Base-by-base conservation (phyloP, 179 eudicot genomes). In the Drosera spatulata region DNA sequence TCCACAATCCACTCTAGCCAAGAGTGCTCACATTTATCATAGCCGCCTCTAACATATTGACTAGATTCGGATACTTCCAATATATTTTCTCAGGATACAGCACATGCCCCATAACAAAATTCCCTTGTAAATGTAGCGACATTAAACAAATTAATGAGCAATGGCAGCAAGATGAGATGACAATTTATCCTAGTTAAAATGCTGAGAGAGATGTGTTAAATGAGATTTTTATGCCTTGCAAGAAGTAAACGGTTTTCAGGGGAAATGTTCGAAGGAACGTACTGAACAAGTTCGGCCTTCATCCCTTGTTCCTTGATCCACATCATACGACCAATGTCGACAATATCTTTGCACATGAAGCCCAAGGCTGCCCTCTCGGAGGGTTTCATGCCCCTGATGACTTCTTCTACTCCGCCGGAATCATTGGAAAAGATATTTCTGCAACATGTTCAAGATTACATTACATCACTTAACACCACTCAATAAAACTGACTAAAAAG, bases 301-400 rank as follows among this genome's bases (percentile, higher is more conserved):
- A 85, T 62, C 22, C 80, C 82, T 4, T 65, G 67, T 62, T 85
- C 80, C 81, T 75, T 84, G 14, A 84, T 53, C 99, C 96, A 93
- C 81, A 79, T 78, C 62, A 82, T 67, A 73, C 99, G 84, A 38
- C 96, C 96, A 75, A 73, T 79, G 65, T 93, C 99, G 38, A 93
- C 84, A 37, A 93, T 81, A 68, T 93, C 99, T 79, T 93, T 93
- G 84, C 99, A 93, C 95, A 82, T 88, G 68, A 80, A 93, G 10
- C 99, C 99, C 52, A 93, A 39, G 1, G 73, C 70, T 9, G 99
- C 99, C 39, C 99, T 79, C 46, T 89, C 93, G 10, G 61, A 60
- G 5, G 90, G 76, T 63, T 73, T 73, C 82, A 86, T 76, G 47
- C 79, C 75, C 84, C 71, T 84, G 41, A 82, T 58, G 14, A 73